Conservation (phyloP, 495 filamentous ascomycete genomes). For the Aspergillus funiculosus region DNA sequence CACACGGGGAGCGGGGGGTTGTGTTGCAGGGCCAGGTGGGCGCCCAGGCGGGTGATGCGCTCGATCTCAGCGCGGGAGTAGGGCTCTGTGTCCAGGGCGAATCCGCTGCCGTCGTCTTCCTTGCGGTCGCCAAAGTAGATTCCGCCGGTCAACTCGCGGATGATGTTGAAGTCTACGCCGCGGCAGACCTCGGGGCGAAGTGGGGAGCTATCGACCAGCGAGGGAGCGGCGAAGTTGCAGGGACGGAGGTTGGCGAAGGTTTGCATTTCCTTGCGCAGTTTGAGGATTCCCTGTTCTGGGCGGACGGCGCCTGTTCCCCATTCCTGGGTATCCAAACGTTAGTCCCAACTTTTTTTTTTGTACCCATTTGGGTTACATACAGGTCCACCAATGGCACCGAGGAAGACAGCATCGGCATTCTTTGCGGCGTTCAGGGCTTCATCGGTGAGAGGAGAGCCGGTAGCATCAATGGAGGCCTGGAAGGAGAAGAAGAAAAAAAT, state of each 20-base stretch:
- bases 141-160: constrained; percentile 90
- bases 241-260: constrained; percentile 97
- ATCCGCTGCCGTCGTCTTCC: constrained; percentile 71
- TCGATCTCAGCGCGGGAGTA: constrained; percentile 87
- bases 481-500: neutral
- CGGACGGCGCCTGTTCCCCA: constrained; percentile 89
- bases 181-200: constrained; percentile 82
- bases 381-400: constrained; percentile 93
- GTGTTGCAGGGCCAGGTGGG: constrained; percentile 70
- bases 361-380: constrained; percentile 38
- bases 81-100: constrained; percentile 81
- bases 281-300: constrained; percentile 90
- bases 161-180: constrained; percentile 88
- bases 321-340: constrained; percentile 48
- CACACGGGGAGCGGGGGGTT: constrained; percentile 78
- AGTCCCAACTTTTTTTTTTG: constrained; percentile 4
- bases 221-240: constrained; percentile 91
- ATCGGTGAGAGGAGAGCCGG: constrained; percentile 72
- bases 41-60: constrained; percentile 79
- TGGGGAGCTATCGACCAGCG: constrained; percentile 80
- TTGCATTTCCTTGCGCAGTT: constrained; percentile 86
- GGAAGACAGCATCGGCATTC: constrained; percentile 82
- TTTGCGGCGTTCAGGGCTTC: constrained; percentile 82
- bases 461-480: constrained; percentile 77
- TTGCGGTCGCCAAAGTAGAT: constrained; percentile 96